phyloP scores from a whole-genome alignment of 23 red algal species.

The Rhodosorus marinus region DNA sequence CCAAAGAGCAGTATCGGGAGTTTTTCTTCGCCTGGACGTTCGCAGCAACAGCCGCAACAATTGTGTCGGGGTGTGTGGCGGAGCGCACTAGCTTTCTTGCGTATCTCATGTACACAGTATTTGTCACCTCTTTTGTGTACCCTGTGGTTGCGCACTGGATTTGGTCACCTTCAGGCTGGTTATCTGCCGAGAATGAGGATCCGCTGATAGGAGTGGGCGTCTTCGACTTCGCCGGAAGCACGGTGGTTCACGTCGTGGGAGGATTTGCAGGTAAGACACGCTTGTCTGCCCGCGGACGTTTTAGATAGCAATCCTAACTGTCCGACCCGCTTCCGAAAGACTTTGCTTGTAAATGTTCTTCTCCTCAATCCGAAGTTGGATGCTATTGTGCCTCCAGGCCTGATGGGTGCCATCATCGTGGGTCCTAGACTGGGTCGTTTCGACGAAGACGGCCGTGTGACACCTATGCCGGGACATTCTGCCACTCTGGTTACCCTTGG shows the following conservation, averaged over 20 bases:
- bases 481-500: slow-evolving; percentile 62
- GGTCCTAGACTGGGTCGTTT: slow-evolving; percentile 92
- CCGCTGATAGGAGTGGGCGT: slow-evolving; percentile 12
- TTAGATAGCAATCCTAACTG: no score
- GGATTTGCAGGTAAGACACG: no score
- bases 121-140: slow-evolving; percentile 84
- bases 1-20: slow-evolving; percentile 10
- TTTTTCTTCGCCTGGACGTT: slow-evolving; percentile 92
- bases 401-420: slow-evolving; percentile 70
- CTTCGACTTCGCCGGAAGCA: slow-evolving; percentile 89
- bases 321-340: no score
- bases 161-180: slow-evolving; percentile 55
- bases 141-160: slow-evolving; percentile 84
- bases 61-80: slow-evolving; percentile 76
- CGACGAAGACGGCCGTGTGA: slow-evolving; percentile 64
- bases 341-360: no score
- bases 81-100: slow-evolving; percentile 82
- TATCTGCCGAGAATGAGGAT: neutral
- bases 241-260: slow-evolving; percentile 83
- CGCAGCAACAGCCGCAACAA: slow-evolving; percentile 85
- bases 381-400: no score
- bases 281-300: no score
- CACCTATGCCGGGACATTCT: slow-evolving; percentile 82
- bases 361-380: no score
- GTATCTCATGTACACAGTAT: slow-evolving; percentile 72